phyloP scores from a whole-genome alignment of 768 basidiomycete genomes.

The Xerocomellus intermedius region DNA sequence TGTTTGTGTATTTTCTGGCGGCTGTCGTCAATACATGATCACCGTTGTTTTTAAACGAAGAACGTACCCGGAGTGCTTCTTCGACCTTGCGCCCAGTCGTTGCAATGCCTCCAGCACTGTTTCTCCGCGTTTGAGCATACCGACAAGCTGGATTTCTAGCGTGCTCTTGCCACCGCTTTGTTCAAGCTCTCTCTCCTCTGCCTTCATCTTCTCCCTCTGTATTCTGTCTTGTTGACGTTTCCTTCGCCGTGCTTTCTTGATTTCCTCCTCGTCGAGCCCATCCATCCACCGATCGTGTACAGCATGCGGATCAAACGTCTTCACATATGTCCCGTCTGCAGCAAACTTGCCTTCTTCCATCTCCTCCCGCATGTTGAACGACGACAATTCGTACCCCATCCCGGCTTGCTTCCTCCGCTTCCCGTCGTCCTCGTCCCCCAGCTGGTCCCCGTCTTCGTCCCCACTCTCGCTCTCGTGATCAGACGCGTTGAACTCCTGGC shows the following conservation, averaged over 20 bases:
- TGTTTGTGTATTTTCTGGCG: constrained; percentile 31
- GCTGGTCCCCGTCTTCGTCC: constrained; percentile 38
- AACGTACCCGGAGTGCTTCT: constrained; percentile 38
- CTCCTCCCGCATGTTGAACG: constrained; percentile 99
- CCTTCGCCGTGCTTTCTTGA: constrained; percentile 73
- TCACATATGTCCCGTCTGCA: constrained; percentile 86
- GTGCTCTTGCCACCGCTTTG: constrained; percentile 63
- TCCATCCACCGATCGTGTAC: constrained; percentile 97
- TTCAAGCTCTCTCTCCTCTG: constrained; percentile 72
- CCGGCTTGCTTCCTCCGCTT: constrained; percentile 71
- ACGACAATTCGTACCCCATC: constrained; percentile 92
- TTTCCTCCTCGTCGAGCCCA: constrained; percentile 79
- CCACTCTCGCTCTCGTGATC: constrained; percentile 39
- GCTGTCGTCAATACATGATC: neutral
- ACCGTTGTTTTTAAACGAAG: neutral
- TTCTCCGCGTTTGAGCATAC: constrained; percentile 83
- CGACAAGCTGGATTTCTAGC: constrained; percentile 66
- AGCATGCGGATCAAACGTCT: constrained; percentile 84
- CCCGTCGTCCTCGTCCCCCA: constrained; percentile 75
- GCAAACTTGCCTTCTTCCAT: constrained; percentile 98
- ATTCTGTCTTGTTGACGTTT: constrained; percentile 74
- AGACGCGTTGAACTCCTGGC: constrained; percentile 74
- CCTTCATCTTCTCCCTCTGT: constrained; percentile 64
- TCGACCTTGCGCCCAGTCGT: constrained; percentile 70
- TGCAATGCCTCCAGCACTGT: constrained; percentile 88